Evolutionary conservation across 2,329 filamentous ascomycete species (phyloP).

Genomic region (Fusarium subtropicale): DNA sequence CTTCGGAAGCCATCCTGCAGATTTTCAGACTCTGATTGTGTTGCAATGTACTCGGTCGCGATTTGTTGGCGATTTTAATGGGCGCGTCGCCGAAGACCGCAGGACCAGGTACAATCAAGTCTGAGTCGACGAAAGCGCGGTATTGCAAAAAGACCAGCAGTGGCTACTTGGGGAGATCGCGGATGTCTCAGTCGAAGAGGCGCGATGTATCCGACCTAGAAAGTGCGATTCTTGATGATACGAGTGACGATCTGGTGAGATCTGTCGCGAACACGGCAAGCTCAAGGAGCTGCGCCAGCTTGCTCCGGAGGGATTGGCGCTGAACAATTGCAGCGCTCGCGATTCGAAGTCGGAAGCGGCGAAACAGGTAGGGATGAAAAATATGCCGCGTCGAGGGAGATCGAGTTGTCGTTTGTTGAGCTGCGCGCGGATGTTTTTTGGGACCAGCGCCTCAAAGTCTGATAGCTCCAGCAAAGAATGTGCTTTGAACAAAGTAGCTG

Average conservation of each 20-base stretch:
- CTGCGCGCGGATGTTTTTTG: slow-evolving; percentile 33
- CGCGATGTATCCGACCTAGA: slow-evolving; percentile 8
- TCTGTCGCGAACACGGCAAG: slow-evolving; percentile 38
- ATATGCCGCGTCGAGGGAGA: neutral
- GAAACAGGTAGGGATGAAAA: neutral
- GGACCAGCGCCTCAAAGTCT: slow-evolving; percentile 31
- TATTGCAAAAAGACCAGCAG: neutral
- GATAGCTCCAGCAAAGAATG: slow-evolving; percentile 43
- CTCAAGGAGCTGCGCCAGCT: slow-evolving; percentile 33
- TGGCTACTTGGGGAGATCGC: slow-evolving; percentile 1
- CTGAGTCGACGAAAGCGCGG: slow-evolving; percentile 7
- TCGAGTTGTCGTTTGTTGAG: slow-evolving; percentile 25
- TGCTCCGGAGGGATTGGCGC: slow-evolving; percentile 13
- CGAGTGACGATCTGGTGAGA: slow-evolving; percentile 19
- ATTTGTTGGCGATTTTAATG: slow-evolving; percentile 16
- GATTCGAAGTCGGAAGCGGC: slow-evolving; percentile 1
- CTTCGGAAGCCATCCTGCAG: slow-evolving; percentile 54
- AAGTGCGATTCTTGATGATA: slow-evolving; percentile 20
- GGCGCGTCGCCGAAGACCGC: slow-evolving; percentile 27
- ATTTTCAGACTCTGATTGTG: slow-evolving; percentile 18
- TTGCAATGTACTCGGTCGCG: slow-evolving; percentile 15
- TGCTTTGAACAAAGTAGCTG: slow-evolving; percentile 30
- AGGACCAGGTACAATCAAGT: slow-evolving; percentile 7
- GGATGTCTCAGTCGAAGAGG: slow-evolving; percentile 9
- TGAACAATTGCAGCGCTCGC: slow-evolving; percentile 10